These are phyloP conservation scores for Eremothecium coryli DNA, from an alignment of 1,139 yeast species.

Conservation along the genomic window DNA sequence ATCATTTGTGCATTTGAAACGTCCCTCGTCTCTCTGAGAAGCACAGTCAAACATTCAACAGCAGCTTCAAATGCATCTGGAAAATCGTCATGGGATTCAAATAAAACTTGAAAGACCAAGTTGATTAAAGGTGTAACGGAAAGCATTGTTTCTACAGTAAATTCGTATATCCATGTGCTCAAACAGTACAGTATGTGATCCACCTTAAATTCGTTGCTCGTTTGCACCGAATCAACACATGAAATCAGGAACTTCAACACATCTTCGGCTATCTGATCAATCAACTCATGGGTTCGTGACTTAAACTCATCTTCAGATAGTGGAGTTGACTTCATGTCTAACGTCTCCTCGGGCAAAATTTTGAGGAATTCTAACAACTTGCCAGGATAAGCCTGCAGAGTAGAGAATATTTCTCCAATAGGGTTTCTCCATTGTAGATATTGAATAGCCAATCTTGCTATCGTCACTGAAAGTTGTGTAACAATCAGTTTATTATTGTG, in stretches of 20 bases:
- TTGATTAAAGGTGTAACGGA: slow-evolving; percentile 54
- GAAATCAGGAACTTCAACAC: slow-evolving; percentile 55
- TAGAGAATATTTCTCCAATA: slow-evolving; percentile 50
- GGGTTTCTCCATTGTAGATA: slow-evolving; percentile 65
- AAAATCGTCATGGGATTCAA: slow-evolving; percentile 27
- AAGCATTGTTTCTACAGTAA: slow-evolving; percentile 60
- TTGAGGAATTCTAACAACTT: slow-evolving; percentile 64
- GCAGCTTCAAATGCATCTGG: slow-evolving; percentile 79
- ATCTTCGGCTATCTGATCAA: slow-evolving; percentile 57
- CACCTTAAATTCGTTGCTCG: slow-evolving; percentile 20
- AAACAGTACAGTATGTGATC: slow-evolving; percentile 57
- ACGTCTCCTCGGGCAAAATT: slow-evolving; percentile 84
- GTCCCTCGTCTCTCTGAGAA: slow-evolving; percentile 74
- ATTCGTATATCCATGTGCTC: slow-evolving; percentile 83
- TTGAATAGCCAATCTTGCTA: slow-evolving; percentile 78
- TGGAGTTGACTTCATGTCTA: slow-evolving; percentile 68
- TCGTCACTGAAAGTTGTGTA: slow-evolving; percentile 70
- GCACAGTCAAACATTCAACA: slow-evolving; percentile 72
- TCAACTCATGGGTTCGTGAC: slow-evolving; percentile 50
- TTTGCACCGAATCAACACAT: slow-evolving; percentile 34
- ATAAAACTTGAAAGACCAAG: slow-evolving; percentile 60
- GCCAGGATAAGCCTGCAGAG: slow-evolving; percentile 34
- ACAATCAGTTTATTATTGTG: slow-evolving; percentile 48
- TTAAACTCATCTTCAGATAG: slow-evolving; percentile 75
- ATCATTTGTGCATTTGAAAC: slow-evolving; percentile 53